Percentiles rank a stretch among this genome's conserved stretches.
These are phyloP conservation scores for Penicillium verrucosum DNA, from an alignment of 2,329 filamentous ascomycete species.

Conservation along the genomic window DNA sequence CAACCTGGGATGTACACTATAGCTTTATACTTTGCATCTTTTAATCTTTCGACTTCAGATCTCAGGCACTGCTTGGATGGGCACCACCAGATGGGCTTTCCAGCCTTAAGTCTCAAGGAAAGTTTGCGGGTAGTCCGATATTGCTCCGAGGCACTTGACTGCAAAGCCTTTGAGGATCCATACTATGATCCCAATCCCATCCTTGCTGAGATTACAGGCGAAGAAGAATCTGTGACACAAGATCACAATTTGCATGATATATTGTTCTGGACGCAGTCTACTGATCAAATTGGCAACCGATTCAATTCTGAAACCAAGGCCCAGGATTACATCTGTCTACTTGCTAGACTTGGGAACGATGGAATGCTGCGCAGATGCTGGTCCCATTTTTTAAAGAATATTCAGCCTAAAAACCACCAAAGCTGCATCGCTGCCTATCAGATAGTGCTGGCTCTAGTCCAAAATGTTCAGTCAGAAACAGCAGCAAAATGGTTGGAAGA, in stretches of 20 bases:
- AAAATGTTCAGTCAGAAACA: slow-evolving; percentile 18
- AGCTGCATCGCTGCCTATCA: slow-evolving; percentile 20
- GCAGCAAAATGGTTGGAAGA: slow-evolving; percentile 26
- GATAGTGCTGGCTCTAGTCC: slow-evolving; percentile 27
- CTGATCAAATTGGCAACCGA: not conserved
- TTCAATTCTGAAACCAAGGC: not conserved
- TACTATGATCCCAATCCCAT: slow-evolving; percentile 20
- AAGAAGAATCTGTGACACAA: slow-evolving; percentile 1
- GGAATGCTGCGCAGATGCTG: slow-evolving; percentile 23
- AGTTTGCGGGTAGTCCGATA: slow-evolving; percentile 23
- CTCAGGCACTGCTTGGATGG: slow-evolving; percentile 27
- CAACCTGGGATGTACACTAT: slow-evolving; percentile 15
- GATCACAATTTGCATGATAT: slow-evolving; percentile 17
- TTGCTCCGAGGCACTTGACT: slow-evolving; percentile 22
- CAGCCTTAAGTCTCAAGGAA: not conserved
- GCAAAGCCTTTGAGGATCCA: slow-evolving; percentile 21
- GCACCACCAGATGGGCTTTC: slow-evolving; percentile 9
- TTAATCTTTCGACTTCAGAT: slow-evolving; percentile 29
- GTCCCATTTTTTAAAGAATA: slow-evolving; percentile 11
- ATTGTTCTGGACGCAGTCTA: slow-evolving; percentile 13
- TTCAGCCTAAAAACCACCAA: not conserved
- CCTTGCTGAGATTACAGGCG: slow-evolving; percentile 23
- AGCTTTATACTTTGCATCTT: slow-evolving; percentile 33
- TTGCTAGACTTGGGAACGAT: slow-evolving; percentile 25
- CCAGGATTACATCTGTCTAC: slow-evolving; percentile 25